These are phyloP conservation scores for Penicillium sp. DNA, from an alignment of 2,329 filamentous ascomycete genomes.

Conservation along the genomic window DNA sequence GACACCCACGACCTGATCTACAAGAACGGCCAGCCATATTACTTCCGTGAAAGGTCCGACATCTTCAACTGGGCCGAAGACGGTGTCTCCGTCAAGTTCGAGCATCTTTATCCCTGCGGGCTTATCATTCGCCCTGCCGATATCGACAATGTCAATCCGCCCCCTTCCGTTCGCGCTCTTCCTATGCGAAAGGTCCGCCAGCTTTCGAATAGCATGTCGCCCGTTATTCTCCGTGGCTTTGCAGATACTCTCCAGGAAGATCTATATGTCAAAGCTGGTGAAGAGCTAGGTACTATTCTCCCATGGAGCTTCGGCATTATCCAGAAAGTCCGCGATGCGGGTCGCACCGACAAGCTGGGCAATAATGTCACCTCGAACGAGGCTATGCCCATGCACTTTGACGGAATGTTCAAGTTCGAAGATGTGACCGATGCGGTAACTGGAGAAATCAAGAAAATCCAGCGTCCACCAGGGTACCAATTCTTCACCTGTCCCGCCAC, in stretches of 20 bases:
- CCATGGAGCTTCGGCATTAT: constrained; percentile 54
- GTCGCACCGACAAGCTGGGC: constrained; percentile 41
- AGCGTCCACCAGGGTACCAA: constrained; percentile 50
- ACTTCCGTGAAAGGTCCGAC: constrained; percentile 49
- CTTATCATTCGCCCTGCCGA: constrained; percentile 23
- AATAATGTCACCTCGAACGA: constrained; percentile 54
- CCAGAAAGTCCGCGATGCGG: constrained; percentile 50
- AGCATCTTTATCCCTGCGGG: constrained; percentile 46
- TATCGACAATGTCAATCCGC: constrained; percentile 19
- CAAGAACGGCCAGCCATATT: constrained; percentile 46
- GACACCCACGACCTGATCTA: constrained; percentile 46
- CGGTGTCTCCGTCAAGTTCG: constrained; percentile 33
- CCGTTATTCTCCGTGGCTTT: constrained; percentile 53
- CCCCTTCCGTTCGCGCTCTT: constrained; percentile 20
- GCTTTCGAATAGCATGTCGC: constrained; percentile 51
- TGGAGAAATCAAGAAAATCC: constrained; percentile 41
- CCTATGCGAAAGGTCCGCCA: constrained; percentile 30
- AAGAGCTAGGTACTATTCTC: constrained; percentile 47
- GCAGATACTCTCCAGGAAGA: constrained; percentile 45
- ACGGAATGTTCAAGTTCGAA: constrained; percentile 54
- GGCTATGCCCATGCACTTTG: constrained; percentile 57
- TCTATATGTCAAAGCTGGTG: constrained; percentile 45
- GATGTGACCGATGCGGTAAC: constrained; percentile 36
- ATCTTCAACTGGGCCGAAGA: constrained; percentile 44
- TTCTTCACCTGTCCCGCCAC: constrained; percentile 46